phyloP scores from a whole-genome alignment of 805 yeast species.

The Wickerhamiella galacta region DNA sequence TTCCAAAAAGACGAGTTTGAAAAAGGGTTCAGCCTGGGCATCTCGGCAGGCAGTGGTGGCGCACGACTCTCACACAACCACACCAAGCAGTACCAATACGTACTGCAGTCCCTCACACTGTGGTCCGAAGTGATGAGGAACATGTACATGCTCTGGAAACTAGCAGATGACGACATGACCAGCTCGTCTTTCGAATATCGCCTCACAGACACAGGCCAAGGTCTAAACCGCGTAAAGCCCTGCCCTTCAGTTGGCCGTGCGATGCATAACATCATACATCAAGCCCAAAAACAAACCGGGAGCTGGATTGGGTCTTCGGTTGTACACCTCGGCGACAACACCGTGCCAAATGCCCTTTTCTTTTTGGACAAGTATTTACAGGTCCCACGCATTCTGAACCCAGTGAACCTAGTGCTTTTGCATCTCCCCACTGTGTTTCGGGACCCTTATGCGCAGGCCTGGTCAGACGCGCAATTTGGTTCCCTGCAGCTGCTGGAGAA shows the following conservation, averaged over 20 bases:
- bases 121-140: slow-evolving; percentile 71
- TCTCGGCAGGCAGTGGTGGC: slow-evolving; percentile 48
- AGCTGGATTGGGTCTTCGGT: slow-evolving; percentile 71
- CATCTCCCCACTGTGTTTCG: slow-evolving; percentile 36
- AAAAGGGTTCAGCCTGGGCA: slow-evolving; percentile 36
- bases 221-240: slow-evolving; percentile 56
- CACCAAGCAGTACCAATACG: slow-evolving; percentile 55
- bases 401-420: slow-evolving; percentile 43
- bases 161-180: slow-evolving; percentile 58
- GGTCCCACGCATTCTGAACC: slow-evolving; percentile 61
- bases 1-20: slow-evolving; percentile 27
- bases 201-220: slow-evolving; percentile 63
- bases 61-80: slow-evolving; percentile 62
- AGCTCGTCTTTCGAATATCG: slow-evolving; percentile 33
- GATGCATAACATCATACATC: slow-evolving; percentile 52
- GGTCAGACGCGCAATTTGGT: slow-evolving; percentile 44
- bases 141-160: slow-evolving; percentile 60
- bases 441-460: slow-evolving; percentile 19
- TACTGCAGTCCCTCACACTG: slow-evolving; percentile 51
- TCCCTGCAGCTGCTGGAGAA: slow-evolving; percentile 35
- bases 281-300: slow-evolving; percentile 45
- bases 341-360: slow-evolving; percentile 69
- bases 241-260: slow-evolving; percentile 54
- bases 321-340: slow-evolving; percentile 67
- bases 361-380: slow-evolving; percentile 68